These are phyloP conservation scores for Colletotrichum sp. DNA, from an alignment of 2,329 filamentous ascomycete genomes.

Conservation along the genomic window DNA sequence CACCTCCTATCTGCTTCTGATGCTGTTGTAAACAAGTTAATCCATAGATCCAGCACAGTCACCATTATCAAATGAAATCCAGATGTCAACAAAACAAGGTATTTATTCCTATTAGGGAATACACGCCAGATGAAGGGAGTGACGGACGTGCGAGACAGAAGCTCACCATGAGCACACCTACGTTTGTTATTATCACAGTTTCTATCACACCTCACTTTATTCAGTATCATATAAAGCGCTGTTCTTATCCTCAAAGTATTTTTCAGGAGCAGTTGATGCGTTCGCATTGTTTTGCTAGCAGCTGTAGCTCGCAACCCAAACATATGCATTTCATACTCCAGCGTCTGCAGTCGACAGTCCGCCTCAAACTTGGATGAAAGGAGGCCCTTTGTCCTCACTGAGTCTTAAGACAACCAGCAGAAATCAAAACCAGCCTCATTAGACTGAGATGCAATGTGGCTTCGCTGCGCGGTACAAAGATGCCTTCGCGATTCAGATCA, in stretches of 20 bases:
- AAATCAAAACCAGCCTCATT: background rate
- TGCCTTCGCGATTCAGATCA: background rate
- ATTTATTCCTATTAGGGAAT: background rate
- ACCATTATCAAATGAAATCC: accelerated
- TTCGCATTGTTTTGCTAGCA: background rate
- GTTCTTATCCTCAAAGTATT: too few relatives aligned
- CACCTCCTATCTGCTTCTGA: background rate
- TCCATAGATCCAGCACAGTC: background rate
- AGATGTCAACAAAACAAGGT: background rate
- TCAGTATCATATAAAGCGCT: background rate
- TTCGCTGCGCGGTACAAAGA: background rate
- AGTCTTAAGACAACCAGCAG: accelerated
- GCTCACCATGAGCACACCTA: background rate
- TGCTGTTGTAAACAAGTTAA: accelerated
- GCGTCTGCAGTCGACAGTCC: background rate
- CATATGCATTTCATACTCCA: accelerated
- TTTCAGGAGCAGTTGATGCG: background rate
- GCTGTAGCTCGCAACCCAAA: background rate
- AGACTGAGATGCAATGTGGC: background rate
- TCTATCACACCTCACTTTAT: background rate
- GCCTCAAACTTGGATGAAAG: background rate
- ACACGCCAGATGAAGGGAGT: background rate
- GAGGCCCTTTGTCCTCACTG: background rate
- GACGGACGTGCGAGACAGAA: background rate
- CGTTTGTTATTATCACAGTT: background rate